Percentiles rank a stretch among this genome's conserved stretches.
phyloP scores from a whole-genome alignment of 352 stramenopile genomes.

The Phytophthora macrochlamydospora region DNA sequence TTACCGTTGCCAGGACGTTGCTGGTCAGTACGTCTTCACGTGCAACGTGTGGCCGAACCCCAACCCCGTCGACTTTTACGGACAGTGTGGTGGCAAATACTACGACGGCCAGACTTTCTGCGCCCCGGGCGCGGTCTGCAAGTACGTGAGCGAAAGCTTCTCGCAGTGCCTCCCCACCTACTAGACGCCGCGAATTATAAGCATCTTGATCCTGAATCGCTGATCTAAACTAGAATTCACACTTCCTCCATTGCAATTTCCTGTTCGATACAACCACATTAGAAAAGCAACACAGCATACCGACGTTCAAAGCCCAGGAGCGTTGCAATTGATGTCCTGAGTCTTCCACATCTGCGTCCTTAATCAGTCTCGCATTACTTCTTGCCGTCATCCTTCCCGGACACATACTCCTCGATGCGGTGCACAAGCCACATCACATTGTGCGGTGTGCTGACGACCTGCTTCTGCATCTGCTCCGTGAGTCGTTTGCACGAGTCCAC shows the following conservation, averaged over 20 bases:
- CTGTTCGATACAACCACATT: background rate
- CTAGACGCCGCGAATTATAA: slow-evolving; percentile 9
- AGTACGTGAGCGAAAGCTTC: slow-evolving; percentile 32
- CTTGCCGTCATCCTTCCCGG: slow-evolving; percentile 32
- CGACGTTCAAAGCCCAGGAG: background rate
- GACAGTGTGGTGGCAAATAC: slow-evolving; percentile 25
- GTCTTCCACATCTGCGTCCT: no score
- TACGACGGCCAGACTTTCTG: slow-evolving; percentile 36
- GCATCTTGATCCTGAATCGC: background rate
- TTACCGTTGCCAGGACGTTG: slow-evolving; percentile 21
- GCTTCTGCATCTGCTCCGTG: slow-evolving; percentile 73
- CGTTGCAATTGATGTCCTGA: background rate
- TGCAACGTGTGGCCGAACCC: slow-evolving; percentile 30
- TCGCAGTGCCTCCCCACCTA: slow-evolving; percentile 34
- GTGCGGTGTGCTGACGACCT: slow-evolving; percentile 42
- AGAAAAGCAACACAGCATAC: background rate
- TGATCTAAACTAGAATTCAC: no score
- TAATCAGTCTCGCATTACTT: slow-evolving; percentile 9
- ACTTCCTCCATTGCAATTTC: no score
- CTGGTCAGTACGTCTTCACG: slow-evolving; percentile 3
- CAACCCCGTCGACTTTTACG: slow-evolving; percentile 25
- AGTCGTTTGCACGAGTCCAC: slow-evolving; percentile 67
- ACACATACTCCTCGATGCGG: slow-evolving; percentile 44
- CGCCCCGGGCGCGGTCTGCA: slow-evolving; percentile 27
- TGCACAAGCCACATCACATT: slow-evolving; percentile 59